Evolutionary conservation across 257 asterid genomes (phyloP).

Genomic region (Nicotiana tomentosiformis): DNA sequence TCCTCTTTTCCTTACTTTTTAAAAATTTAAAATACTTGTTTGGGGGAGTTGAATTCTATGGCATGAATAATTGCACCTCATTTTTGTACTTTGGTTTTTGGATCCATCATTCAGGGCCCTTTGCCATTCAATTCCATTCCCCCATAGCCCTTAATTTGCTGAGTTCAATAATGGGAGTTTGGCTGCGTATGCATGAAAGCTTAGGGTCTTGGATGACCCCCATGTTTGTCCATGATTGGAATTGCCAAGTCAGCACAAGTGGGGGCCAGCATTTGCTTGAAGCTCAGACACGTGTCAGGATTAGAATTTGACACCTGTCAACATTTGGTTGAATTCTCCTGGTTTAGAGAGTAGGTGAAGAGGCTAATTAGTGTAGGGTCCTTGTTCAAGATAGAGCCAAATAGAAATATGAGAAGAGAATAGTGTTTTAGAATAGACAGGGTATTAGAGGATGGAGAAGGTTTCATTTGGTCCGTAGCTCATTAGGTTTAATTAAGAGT

Average conservation of each 20-base stretch:
- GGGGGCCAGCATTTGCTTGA: slow-evolving; percentile 7
- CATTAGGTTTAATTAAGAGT: slow-evolving; percentile 1
- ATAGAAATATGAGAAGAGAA: not conserved
- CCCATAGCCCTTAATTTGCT: not conserved
- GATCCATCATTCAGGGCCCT: slow-evolving; percentile 51
- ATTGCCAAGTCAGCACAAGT: slow-evolving; percentile 34
- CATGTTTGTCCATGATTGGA: slow-evolving; percentile 59
- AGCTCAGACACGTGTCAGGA: slow-evolving; percentile 27
- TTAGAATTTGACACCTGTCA: slow-evolving; percentile 31
- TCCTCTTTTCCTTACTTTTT: not conserved
- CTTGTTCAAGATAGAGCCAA: not conserved
- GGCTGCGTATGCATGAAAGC: slow-evolving; percentile 29
- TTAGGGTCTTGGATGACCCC: slow-evolving; percentile 39
- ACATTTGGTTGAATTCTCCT: slow-evolving; percentile 1
- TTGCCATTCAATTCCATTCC: slow-evolving; percentile 20
- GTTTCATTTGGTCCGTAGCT: slow-evolving; percentile 4
- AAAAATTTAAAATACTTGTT: not conserved
- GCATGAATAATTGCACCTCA: slow-evolving; percentile 47
- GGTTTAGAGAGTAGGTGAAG: slow-evolving; percentile 19
- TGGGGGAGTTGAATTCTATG: slow-evolving; percentile 36
- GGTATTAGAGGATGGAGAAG: slow-evolving; percentile 1
- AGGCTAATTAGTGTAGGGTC: slow-evolving; percentile 19
- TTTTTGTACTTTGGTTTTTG: slow-evolving; percentile 58
- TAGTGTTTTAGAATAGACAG: not conserved
- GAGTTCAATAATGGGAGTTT: slow-evolving; percentile 27